These are phyloP conservation scores for Solioccasus polychromus DNA, from an alignment of 768 basidiomycete species.

Conservation along the genomic window DNA sequence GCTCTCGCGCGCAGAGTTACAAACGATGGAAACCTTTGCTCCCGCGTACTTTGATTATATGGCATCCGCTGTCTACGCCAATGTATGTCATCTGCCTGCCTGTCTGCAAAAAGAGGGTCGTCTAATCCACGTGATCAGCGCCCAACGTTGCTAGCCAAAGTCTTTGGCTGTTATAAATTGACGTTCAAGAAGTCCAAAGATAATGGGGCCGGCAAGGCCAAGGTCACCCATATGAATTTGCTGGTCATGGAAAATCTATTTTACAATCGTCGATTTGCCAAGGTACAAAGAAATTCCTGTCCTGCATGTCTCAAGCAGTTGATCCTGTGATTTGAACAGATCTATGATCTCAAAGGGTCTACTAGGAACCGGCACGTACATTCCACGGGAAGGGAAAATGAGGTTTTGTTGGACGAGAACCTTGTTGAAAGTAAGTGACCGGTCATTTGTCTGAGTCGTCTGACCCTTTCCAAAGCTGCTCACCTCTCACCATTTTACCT, in stretches of 20 bases:
- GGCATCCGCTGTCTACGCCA: conserved; percentile 85
- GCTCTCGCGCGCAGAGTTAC: conserved; percentile 83
- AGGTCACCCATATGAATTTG: conserved; percentile 89
- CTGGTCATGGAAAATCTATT: conserved; percentile 98
- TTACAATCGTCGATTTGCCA: conserved; percentile 87
- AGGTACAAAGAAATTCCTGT: conserved; percentile 43
- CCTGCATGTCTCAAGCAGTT: neutral
- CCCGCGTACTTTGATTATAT: conserved; percentile 98
- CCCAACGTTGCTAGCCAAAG: conserved; percentile 92
- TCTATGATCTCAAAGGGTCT: conserved; percentile 97
- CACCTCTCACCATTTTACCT: conserved; percentile 89
- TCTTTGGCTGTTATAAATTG: conserved; percentile 95
- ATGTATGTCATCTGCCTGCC: conserved; percentile 47
- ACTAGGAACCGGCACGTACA: conserved; percentile 91
- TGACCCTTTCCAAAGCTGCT: conserved; percentile 51
- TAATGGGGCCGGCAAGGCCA: conserved; percentile 57
- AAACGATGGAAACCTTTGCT: conserved; percentile 95
- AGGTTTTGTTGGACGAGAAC: conserved; percentile 96
- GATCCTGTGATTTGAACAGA: conserved; percentile 42
- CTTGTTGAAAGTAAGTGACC: conserved; percentile 73
- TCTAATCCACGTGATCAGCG: conserved; percentile 50
- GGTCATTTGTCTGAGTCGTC: neutral
- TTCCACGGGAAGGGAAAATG: conserved; percentile 85
- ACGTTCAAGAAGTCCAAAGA: conserved; percentile 83
- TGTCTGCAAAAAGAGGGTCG: neutral